These are phyloP conservation scores for Quercus tomentella DNA, from an alignment of 331 rosid genomes.

Conservation along the genomic window DNA sequence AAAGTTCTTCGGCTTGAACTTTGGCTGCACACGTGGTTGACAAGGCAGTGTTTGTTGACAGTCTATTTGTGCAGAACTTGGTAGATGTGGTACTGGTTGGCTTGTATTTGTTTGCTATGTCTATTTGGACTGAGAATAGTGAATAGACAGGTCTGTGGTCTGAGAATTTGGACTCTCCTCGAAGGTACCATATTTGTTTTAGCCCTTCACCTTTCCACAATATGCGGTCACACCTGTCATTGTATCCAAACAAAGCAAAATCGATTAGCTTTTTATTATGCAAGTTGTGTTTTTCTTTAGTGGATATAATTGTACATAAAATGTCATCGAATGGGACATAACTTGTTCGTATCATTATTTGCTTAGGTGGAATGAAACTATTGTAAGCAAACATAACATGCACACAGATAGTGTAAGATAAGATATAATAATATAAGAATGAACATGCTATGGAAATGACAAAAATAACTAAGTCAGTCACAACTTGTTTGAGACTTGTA, in stretches of 20 bases:
- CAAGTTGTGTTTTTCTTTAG: background rate
- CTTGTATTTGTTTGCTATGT: conserved; percentile 23
- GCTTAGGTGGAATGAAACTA: background rate
- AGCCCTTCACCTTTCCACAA: conserved; percentile 89
- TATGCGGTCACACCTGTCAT: conserved; percentile 84
- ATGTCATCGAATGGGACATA: background rate
- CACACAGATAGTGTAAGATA: background rate
- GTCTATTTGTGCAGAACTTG: conserved; percentile 25
- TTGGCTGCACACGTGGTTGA: conserved; percentile 44
- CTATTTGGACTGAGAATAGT: conserved; percentile 53
- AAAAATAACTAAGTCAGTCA: background rate
- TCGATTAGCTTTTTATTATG: background rate
- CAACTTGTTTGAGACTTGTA: background rate
- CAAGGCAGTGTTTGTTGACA: conserved; percentile 28
- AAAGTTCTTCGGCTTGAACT: conserved; percentile 82
- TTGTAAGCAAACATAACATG: background rate
- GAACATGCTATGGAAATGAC: background rate
- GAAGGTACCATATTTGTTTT: conserved; percentile 61
- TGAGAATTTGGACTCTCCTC: conserved; percentile 93
- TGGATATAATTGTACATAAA: background rate
- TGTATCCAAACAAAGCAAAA: background rate
- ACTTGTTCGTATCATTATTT: background rate
- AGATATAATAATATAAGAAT: background rate
- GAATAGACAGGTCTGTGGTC: conserved; percentile 94
- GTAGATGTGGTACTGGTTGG: background rate